phyloP scores from a whole-genome alignment of 2,329 filamentous ascomycete genomes.

The Zymoseptoria ardabiliae region DNA sequence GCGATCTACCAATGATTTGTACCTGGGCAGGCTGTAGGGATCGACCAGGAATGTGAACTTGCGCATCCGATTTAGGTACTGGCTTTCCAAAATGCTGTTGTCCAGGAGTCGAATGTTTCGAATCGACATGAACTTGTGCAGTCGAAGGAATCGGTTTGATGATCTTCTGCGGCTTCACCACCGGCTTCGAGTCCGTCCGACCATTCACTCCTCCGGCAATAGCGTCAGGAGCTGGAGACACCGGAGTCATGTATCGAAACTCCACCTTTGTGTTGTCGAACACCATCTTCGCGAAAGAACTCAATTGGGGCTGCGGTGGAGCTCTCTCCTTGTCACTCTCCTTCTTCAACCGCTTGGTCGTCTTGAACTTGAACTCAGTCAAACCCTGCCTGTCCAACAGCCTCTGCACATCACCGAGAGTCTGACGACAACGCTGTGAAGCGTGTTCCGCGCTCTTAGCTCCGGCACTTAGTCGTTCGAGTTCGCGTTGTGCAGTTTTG shows the following conservation, averaged over 20 bases:
- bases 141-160: not conserved
- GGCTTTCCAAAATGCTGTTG: conserved; percentile 1
- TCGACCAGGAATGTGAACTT: not conserved
- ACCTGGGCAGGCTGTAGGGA: not conserved
- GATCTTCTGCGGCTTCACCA: not conserved
- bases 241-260: conserved; percentile 23
- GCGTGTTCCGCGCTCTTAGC: conserved; percentile 51
- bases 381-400: conserved; percentile 65
- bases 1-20: conserved; percentile 1
- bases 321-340: conserved; percentile 5
- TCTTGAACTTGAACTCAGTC: conserved; percentile 53
- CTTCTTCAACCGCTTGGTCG: conserved; percentile 8
- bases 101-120: not conserved
- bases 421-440: conserved; percentile 62
- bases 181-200: not conserved
- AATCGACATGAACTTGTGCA: not conserved
- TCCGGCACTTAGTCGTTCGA: conserved; percentile 66
- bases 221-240: not conserved
- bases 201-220: not conserved
- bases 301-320: conserved; percentile 31
- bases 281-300: conserved; percentile 49
- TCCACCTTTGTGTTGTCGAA: conserved; percentile 36
- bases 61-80: not conserved
- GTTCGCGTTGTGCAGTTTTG: conserved; percentile 32
- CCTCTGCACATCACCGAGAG: conserved; percentile 65